Evolutionary conservation across 2,329 filamentous ascomycete genomes (phyloP), one percentile per base, ranked within the genome.

Genomic region (Claviceps lovelessii): DNA sequence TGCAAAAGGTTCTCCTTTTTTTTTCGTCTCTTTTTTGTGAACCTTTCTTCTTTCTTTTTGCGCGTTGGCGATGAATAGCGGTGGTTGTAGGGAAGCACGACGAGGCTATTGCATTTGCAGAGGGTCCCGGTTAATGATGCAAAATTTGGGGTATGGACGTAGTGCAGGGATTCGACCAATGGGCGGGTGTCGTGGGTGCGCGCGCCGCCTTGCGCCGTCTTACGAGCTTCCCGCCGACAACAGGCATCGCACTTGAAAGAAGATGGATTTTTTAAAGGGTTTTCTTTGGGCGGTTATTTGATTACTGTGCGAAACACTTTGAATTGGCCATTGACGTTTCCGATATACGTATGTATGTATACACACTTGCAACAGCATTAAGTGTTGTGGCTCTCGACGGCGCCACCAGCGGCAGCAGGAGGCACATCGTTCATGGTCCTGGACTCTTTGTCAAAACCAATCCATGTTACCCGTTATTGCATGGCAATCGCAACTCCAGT

Each of bases 321-420:
- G 7, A 35, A 10, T 19, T 33, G n/a, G n/a, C 8, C 5, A 35
- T 11, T 33, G 23, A 28, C 60, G 50, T 51, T 64, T 63, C 58
- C 62, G 60, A 59, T 64, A 67, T 17, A 41, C 23, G 3, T 41
- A 51, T 47, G 39, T 23, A 48, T 23, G 8, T 6, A 28, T 17
- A 23, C n/a, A 45, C 10, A 45, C 42, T 45, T 13, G n/a, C 13
- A 28, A 45, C 42, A 33, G 46, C 11, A 54, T 41, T 47, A 19
- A 13, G 17, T 33, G 31, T 33, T 33, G 6, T 13, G 29, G 8
- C 29, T 33, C 23, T 17, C 19, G 33, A 9, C 33, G 11, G 19
- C 9, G 17, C 47, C 15, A 31, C 17, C 15, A 31, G 29, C 39
- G 31, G 37, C 7, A 37, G 23, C 23, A 23, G 33, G 4, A 35